Base-by-base conservation (phyloP, 2,329 filamentous ascomycete species). In the Cytospora chrysosperma region DNA sequence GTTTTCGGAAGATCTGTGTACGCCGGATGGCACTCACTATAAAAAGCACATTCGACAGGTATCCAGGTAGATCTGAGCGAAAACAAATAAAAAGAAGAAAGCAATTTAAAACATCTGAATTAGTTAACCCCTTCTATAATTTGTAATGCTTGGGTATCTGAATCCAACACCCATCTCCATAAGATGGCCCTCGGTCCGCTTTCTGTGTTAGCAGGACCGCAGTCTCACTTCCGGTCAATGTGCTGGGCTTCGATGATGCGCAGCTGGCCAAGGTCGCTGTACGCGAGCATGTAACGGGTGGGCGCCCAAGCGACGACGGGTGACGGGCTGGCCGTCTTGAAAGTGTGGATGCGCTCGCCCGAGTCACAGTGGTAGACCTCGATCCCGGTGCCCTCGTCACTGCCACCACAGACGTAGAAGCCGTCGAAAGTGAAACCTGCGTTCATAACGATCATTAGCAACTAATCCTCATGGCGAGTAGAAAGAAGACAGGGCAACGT, bases 391-490 rank as follows among this genome's bases (percentile, higher is more conserved):
- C 85, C 83, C 56, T 92, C 89, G 61, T 92, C 90, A 63, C 88
- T 90, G 24, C 90, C 90, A 12, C 87, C 90, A 2, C 88, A 86
- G 27, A 93, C 77, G 71, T 88, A 94, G 70, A 85, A 88, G 1
- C 91, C 90, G 70, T 93, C 90, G 75, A 90, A 93, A 19, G 86
- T 90, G 72, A 93, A 94, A 71, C 88, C 88, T 86, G 60, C 3
- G 26, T 17, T 7, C 8, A 15, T 37, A 8, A 53, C 49, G 59
- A 57, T 64, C 47, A 66, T 75, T 64, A 75, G 68, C 64, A 68
- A 32, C 32, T 17, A 8, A 30, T 2, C 32, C 12, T 10, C 32
- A n/a, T 34, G 17, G 21, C 34, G 27, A 24, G 50, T 50, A 40
- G 32, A 32, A 17, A 37, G n/a, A 4, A 5, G 71, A 4, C 10